Evolutionary conservation across 2,329 filamentous ascomycete species (phyloP).

Genomic region (Claviceps africana): DNA sequence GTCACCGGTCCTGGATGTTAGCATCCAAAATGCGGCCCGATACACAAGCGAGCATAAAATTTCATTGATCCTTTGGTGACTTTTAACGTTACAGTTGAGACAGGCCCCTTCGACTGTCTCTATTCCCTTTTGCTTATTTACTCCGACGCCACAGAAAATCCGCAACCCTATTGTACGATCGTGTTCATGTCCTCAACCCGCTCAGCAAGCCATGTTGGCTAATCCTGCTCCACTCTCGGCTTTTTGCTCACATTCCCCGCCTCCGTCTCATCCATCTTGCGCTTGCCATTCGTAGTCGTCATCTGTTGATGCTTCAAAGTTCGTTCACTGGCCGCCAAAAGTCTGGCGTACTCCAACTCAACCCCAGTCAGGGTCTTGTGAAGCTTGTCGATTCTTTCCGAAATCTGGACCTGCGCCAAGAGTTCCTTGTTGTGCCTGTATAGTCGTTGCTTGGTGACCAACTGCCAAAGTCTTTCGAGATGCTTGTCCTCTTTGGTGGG

Average conservation of each 20-base stretch:
- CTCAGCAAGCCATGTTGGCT: not conserved
- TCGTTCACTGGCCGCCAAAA: constrained; percentile 38
- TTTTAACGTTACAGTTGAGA: not conserved
- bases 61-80: not conserved
- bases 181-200: not conserved
- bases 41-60: not conserved
- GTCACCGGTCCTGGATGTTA: not conserved
- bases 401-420: constrained; percentile 52
- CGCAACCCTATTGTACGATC: not conserved
- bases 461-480: constrained; percentile 55
- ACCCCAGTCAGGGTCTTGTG: constrained; percentile 55
- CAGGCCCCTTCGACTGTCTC: not conserved
- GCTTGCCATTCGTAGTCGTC: constrained; percentile 26
- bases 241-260: constrained; percentile 28
- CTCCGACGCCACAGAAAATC: not conserved
- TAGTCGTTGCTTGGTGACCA: constrained; percentile 64
- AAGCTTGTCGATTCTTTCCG: constrained; percentile 58
- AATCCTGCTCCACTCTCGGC: constrained; percentile 25
- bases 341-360: constrained; percentile 56
- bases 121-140: not conserved
- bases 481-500: constrained; percentile 43
- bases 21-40: not conserved
- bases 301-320: constrained; percentile 14
- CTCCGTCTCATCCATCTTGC: constrained; percentile 26
- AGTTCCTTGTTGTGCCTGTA: constrained; percentile 62